These are phyloP conservation scores for Saccharomycopsis amapae DNA, from an alignment of 805 yeast species.

Conservation along the genomic window DNA sequence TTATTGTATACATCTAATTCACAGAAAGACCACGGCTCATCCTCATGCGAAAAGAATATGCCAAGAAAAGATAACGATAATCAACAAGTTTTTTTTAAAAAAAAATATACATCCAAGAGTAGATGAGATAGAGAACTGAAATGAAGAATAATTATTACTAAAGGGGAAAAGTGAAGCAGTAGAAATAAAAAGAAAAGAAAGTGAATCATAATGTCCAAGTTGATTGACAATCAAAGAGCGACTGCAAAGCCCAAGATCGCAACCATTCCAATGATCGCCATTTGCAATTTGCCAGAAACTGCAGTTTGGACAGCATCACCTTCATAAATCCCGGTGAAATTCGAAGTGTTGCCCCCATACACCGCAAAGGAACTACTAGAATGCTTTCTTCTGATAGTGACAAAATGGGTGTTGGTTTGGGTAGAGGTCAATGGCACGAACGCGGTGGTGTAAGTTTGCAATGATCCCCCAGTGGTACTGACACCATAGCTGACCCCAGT, in stretches of 20 bases:
- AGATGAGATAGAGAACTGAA: no score
- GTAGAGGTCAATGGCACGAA: slow-evolving; percentile 21
- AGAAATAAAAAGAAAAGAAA: not conserved
- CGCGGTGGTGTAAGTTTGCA: slow-evolving; percentile 19
- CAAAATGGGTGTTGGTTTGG: slow-evolving; percentile 17
- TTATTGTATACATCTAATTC: no score
- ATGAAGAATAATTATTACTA: no score
- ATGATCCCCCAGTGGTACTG: slow-evolving; percentile 4
- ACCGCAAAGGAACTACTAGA: slow-evolving; percentile 3
- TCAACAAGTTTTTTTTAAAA: no score
- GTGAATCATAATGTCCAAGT: not conserved
- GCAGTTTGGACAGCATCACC: slow-evolving; percentile 13
- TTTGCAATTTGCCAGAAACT: not conserved
- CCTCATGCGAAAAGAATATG: no score
- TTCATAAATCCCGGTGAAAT: slow-evolving; percentile 4
- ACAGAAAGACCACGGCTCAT: no score
- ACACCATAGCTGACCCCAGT: slow-evolving; percentile 19
- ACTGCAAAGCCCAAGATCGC: slow-evolving; percentile 8
- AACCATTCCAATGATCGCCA: slow-evolving; percentile 7
- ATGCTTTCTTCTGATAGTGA: slow-evolving; percentile 16
- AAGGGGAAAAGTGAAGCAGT: no score
- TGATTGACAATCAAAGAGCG: no score
- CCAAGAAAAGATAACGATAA: no score
- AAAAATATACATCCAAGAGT: no score
- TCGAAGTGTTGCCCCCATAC: not conserved